Base-by-base conservation (phyloP, 202 grass and related monocot genomes). In the Carex arenaria region DNA sequence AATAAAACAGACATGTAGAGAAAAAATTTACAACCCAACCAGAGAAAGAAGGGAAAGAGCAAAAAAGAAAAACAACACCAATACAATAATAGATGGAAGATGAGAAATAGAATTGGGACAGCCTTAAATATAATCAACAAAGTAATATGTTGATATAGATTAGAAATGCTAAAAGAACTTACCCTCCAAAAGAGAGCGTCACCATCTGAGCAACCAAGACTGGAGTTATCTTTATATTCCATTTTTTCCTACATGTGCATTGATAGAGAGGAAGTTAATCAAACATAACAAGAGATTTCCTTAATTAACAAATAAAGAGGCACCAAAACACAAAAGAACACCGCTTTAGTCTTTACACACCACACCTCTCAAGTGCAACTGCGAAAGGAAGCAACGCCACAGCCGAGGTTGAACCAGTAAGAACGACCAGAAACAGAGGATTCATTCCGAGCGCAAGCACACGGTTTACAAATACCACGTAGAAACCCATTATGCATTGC, bases 181-280 rank as follows among this genome's bases (percentile, higher is more conserved):
- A 94, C 93, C 93, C 93, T 92, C 79, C 88, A 45, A 94, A 53
- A 81, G 86, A 80, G 51, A 90, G 85, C 31, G 87, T 42, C 56
- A 86, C 67, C 8, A 92, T 66, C 0, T 85, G 93, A 62, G 34
- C 86, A 47, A 90, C 6, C 47, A 92, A 40, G 59, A 76, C n/a
- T 7, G 56, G 13, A 6, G 83, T 89, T 17, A 89, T 13, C 78
- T 75, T 90, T 17, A 55, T 47, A 65, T 86, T 88, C 93, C 93
- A 95, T 36, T 78, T 87, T 85, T 90, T 95, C 82, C 93, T 93
- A 85, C 54, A 84, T 45, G 19, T 22, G 81, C 40, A 65, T 28
- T 4, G 3, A 36, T 36, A 32, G 3, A 32, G 1, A 32, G 1
- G 31, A 40, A 40, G 5, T 51, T 65, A 47, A 72, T 13, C 31